A percentile compares a stretch with the other conserved stretches of the same genome.
Evolutionary conservation across 1,284 basidiomycete genomes (phyloP).

Genomic region (Trametes polyzona): DNA sequence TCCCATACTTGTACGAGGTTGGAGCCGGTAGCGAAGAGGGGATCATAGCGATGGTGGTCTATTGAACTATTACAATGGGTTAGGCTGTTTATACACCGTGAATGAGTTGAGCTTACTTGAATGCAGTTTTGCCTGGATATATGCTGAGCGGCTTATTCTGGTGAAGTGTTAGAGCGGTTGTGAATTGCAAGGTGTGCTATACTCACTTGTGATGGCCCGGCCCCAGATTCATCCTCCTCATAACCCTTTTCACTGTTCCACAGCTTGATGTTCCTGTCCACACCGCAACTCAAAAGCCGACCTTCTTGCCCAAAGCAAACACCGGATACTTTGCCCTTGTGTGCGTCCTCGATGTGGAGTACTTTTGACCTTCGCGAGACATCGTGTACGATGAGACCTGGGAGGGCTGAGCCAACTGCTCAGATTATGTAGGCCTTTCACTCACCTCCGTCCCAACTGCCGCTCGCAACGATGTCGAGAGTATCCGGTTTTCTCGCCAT

Average conservation of each 20-base stretch:
- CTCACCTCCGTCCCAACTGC: slow-evolving; percentile 92
- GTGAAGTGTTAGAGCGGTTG: not conserved
- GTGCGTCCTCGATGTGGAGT: slow-evolving; percentile 78
- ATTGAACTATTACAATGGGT: slow-evolving; percentile 64
- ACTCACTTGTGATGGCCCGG: slow-evolving; percentile 40
- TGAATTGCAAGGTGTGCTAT: not conserved
- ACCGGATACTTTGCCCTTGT: slow-evolving; percentile 92
- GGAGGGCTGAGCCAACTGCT: not conserved
- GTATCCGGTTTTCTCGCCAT: slow-evolving; percentile 81
- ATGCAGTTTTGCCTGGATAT: slow-evolving; percentile 83
- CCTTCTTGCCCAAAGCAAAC: slow-evolving; percentile 73
- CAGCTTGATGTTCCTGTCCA: slow-evolving; percentile 90
- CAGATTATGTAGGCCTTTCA: not conserved
- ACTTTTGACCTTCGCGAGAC: slow-evolving; percentile 71
- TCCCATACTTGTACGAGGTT: slow-evolving; percentile 98
- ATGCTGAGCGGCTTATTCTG: slow-evolving; percentile 67
- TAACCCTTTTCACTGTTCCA: slow-evolving; percentile 63
- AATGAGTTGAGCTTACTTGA: slow-evolving; percentile 66
- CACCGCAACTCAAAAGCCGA: slow-evolving; percentile 87
- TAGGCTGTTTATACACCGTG: slow-evolving; percentile 1
- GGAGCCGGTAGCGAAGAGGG: slow-evolving; percentile 93
- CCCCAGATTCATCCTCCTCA: slow-evolving; percentile 35
- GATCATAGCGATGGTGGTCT: slow-evolving; percentile 89
- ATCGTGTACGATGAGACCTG: slow-evolving; percentile 88
- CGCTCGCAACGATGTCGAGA: slow-evolving; percentile 86